phyloP scores from a whole-genome alignment of 176 grass and related monocot genomes.

The Carex parvula region DNA sequence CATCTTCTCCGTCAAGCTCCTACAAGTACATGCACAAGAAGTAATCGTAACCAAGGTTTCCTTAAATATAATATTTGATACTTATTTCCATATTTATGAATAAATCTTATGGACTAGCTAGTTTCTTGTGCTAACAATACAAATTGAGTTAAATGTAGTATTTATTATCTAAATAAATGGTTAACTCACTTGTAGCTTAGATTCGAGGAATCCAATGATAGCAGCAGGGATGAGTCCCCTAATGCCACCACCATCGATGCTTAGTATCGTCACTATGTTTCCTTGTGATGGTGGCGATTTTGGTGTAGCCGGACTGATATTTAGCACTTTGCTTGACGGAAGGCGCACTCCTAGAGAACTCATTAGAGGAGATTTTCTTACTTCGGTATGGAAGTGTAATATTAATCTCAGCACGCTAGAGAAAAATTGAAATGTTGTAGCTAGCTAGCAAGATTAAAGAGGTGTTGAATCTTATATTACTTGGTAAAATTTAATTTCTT shows the following conservation, averaged over 20 bases:
- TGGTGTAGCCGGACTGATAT: background rate
- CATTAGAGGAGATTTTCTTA: background rate
- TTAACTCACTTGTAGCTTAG: conserved; percentile 51
- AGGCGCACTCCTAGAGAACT: background rate
- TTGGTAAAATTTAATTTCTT: background rate
- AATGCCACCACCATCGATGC: conserved; percentile 71
- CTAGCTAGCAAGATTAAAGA: background rate
- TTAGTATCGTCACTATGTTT: conserved; percentile 48
- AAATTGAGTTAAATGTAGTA: background rate
- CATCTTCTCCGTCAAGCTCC: conserved; percentile 58
- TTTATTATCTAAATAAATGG: background rate
- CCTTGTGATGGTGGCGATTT: conserved; percentile 30
- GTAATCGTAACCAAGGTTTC: background rate
- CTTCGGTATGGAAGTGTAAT: background rate
- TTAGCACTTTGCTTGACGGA: background rate
- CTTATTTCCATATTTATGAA: background rate
- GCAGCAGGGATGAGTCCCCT: conserved; percentile 69
- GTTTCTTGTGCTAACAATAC: background rate
- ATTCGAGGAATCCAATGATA: conserved; percentile 52
- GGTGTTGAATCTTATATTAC: background rate
- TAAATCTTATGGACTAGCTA: background rate
- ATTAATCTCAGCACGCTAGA: too few species aligned
- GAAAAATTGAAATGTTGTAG: background rate
- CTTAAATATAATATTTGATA: background rate
- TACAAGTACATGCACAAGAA: background rate